A percentile compares a stretch with the other conserved stretches of the same genome.
Conservation (phyloP, 2,329 filamentous ascomycete genomes). For the Ceratocystis papillata region DNA sequence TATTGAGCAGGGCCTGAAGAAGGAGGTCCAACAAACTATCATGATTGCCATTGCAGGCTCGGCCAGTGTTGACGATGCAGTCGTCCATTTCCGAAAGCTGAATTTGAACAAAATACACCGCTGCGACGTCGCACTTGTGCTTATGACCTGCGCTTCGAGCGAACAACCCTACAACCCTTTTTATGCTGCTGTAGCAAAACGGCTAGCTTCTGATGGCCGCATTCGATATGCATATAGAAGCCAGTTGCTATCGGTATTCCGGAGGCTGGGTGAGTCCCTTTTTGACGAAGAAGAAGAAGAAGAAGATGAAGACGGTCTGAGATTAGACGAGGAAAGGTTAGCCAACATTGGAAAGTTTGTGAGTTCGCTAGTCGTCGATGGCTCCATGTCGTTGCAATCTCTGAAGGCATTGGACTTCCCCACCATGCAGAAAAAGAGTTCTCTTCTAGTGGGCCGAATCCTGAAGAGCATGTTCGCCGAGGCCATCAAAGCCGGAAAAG, state of each 20-base stretch:
- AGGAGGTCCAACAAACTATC: conserved; percentile 75
- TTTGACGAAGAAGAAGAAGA: conserved; percentile 54
- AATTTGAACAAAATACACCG: conserved; percentile 77
- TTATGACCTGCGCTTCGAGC: conserved; percentile 75
- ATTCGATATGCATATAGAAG: conserved; percentile 80
- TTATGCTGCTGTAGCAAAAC: conserved; percentile 74
- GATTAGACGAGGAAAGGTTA: conserved; percentile 41
- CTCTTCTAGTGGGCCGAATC: conserved; percentile 68
- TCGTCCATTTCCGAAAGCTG: conserved; percentile 67
- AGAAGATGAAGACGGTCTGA: conserved; percentile 39
- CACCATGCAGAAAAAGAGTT: conserved; percentile 64
- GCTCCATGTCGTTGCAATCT: conserved; percentile 38
- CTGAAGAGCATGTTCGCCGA: conserved; percentile 65
- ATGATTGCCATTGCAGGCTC: conserved; percentile 86
- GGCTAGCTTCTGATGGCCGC: conserved; percentile 63
- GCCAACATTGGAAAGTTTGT: conserved; percentile 46
- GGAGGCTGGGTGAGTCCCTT: conserved; percentile 69
- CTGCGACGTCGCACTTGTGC: conserved; percentile 73
- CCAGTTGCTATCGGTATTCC: conserved; percentile 75
- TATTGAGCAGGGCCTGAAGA: conserved; percentile 73
- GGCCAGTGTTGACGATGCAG: conserved; percentile 71
- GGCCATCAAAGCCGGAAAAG: conserved; percentile 37
- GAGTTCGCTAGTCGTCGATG: conserved; percentile 40
- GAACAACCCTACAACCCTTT: conserved; percentile 85
- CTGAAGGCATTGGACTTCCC: conserved; percentile 66